A percentile compares a stretch with the other conserved stretches of the same genome.
Evolutionary conservation across 1,284 basidiomycete genomes (phyloP).

Genomic region (Ganoderma lucidum): DNA sequence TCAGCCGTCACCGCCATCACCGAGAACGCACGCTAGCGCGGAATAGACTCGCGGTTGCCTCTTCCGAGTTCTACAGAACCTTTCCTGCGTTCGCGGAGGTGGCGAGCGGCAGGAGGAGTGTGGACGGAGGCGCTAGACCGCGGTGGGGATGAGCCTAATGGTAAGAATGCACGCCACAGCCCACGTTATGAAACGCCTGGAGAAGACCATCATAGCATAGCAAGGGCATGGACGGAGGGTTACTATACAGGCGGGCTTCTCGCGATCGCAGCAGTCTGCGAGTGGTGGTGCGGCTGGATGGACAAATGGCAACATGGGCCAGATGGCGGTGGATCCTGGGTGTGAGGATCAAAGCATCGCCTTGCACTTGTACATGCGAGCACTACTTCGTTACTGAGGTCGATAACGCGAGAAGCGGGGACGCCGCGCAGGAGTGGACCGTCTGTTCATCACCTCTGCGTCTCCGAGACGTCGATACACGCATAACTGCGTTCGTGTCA

Average conservation of each 20-base stretch:
- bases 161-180: background rate
- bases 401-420: too few species aligned
- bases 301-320: too few species aligned
- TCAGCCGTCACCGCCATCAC: background rate
- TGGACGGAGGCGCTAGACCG: background rate
- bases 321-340: background rate
- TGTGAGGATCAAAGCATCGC: background rate
- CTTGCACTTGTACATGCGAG: background rate
- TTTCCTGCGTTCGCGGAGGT: background rate
- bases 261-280: background rate
- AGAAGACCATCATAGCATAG: background rate
- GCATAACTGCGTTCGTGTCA: too few species aligned
- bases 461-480: too few species aligned
- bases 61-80: background rate
- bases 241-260: background rate
- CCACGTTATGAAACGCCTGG: background rate
- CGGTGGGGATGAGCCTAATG: background rate
- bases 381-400: background rate
- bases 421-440: too few species aligned
- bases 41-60: background rate
- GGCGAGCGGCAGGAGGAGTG: background rate
- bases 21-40: background rate
- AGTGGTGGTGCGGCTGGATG: background rate
- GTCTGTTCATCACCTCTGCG: too few species aligned
- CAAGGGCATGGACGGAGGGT: background rate